These are phyloP conservation scores for Huntiella decipiens DNA, from an alignment of 2,329 filamentous ascomycete genomes.

Conservation along the genomic window DNA sequence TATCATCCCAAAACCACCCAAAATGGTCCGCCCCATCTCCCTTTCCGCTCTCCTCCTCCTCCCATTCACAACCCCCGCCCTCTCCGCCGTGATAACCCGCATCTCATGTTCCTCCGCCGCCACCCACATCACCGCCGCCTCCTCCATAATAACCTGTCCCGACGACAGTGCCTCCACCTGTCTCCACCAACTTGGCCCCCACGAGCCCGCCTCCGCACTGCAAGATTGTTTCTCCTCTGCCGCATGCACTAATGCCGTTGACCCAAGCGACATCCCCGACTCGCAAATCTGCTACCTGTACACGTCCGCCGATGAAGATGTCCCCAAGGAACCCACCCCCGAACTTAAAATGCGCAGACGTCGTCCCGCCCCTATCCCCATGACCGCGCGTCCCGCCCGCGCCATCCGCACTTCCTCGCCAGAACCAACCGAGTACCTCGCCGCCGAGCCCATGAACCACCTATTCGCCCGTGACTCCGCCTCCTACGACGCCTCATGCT, in stretches of 20 bases:
- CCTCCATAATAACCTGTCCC: conserved; percentile 21
- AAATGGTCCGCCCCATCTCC: conserved; percentile 10
- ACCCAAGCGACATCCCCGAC: conserved; percentile 17
- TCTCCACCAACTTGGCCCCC: conserved; percentile 19
- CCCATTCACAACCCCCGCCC: conserved; percentile 17
- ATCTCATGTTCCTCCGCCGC: conserved; percentile 15
- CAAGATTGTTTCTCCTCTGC: conserved; percentile 20
- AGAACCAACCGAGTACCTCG: conserved; percentile 4
- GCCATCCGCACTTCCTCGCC: neutral
- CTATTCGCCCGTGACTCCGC: conserved; percentile 11
- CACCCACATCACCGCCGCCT: conserved; percentile 21
- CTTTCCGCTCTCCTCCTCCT: conserved; percentile 15
- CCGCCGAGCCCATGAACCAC: conserved; percentile 11
- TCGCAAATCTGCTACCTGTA: conserved; percentile 18
- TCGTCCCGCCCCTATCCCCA: conserved; percentile 3
- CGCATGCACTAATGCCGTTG: conserved; percentile 18
- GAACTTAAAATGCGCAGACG: conserved; percentile 10
- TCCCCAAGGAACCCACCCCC: neutral
- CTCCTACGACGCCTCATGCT: conserved; percentile 7
- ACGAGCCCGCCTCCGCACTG: conserved; percentile 19
- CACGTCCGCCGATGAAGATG: conserved; percentile 12
- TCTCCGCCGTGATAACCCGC: conserved; percentile 18
- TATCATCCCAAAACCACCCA: no score
- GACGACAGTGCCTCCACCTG: conserved; percentile 25
- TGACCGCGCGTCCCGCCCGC: conserved; percentile 1